Conservation (phyloP, 2,329 filamentous ascomycete genomes). For the Fusarium miscanthi region DNA sequence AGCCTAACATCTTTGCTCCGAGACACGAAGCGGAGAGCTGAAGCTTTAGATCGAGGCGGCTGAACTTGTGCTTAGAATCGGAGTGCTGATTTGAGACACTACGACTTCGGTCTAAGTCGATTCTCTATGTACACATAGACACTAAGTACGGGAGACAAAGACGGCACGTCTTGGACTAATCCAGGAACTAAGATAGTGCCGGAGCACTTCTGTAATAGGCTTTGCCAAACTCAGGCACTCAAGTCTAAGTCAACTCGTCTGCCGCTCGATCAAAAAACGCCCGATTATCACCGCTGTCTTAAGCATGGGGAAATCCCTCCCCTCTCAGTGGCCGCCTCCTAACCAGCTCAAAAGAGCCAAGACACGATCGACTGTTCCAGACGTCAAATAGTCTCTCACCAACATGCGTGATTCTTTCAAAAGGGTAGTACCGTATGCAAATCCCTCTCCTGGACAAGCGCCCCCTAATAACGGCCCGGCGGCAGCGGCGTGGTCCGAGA, state of each 20-base stretch:
- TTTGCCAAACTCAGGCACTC: background rate
- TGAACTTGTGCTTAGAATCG: background rate
- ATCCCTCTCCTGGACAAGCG: background rate
- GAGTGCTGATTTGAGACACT: background rate
- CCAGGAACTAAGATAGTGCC: background rate
- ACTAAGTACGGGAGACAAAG: background rate
- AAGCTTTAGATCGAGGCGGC: background rate
- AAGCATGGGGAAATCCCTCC: background rate
- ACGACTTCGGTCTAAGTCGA: background rate
- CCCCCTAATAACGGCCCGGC: constrained; percentile 16
- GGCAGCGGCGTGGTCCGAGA: constrained; percentile 15
- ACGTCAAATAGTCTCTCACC: background rate
- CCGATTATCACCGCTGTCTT: background rate
- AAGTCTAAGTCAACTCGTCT: background rate
- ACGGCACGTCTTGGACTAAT: background rate
- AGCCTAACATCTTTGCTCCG: background rate
- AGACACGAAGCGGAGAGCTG: background rate
- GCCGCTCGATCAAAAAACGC: too few species aligned
- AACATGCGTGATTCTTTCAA: background rate
- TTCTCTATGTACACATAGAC: background rate
- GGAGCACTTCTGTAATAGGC: background rate
- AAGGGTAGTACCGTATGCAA: background rate
- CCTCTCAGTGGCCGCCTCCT: background rate
- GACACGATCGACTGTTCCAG: background rate
- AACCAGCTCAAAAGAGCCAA: background rate